Evolutionary conservation across 495 filamentous ascomycete species (phyloP).

Genomic region (Penicillium argentinense): DNA sequence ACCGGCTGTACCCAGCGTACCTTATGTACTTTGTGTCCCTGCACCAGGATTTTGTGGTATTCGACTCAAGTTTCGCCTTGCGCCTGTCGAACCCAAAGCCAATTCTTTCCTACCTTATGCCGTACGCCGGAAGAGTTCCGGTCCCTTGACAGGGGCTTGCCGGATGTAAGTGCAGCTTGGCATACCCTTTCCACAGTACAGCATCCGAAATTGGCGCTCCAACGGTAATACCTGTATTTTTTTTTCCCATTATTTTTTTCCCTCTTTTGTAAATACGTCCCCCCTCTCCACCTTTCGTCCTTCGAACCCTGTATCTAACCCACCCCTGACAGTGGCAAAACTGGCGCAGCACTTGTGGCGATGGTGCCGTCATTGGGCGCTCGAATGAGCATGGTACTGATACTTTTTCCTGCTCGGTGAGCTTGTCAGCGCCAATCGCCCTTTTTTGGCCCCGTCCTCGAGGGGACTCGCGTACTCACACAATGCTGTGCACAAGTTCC

Average conservation of each 20-base stretch:
- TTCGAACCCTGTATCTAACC: slow-evolving; percentile 9
- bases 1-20: slow-evolving; percentile 9
- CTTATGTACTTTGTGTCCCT: neutral
- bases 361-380: slow-evolving; percentile 8
- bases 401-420: neutral
- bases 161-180: neutral
- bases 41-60: slow-evolving; percentile 7
- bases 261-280: neutral
- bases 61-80: slow-evolving; percentile 2
- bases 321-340: slow-evolving; percentile 23
- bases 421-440: neutral
- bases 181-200: neutral
- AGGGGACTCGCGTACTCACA: neutral
- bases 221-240: slow-evolving; percentile 4
- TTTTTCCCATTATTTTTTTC: slow-evolving; percentile 6
- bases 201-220: neutral
- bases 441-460: neutral
- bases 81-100: neutral
- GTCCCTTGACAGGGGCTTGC: neutral
- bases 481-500: no score
- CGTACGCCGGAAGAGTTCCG: no score
- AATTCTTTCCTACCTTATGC: no score
- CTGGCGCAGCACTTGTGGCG: slow-evolving; percentile 3
- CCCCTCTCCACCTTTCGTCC: slow-evolving; percentile 5
- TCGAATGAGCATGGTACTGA: neutral